Percentiles rank a stretch among this genome's conserved stretches.
Evolutionary conservation across 176 grass and related monocot species (phyloP).

Genomic region (Oryza rufipogon): DNA sequence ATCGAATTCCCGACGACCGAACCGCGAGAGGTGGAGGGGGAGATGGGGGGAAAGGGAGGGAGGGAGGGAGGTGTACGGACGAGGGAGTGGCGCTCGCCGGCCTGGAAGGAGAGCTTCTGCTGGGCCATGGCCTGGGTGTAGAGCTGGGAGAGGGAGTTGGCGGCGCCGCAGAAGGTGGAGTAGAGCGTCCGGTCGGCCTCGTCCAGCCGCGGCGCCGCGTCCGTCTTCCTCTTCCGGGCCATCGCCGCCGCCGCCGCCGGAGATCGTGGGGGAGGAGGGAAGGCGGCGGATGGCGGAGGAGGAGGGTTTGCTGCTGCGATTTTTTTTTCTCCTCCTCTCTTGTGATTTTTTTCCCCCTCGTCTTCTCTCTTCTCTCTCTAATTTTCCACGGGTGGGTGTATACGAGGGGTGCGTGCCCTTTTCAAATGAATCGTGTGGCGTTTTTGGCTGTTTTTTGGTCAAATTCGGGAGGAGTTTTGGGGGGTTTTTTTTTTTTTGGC

Average conservation of each 20-base stretch:
- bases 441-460: not conserved
- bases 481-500: not conserved
- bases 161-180: constrained; percentile 71
- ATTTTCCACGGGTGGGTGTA: not conserved
- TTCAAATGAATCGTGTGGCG: not conserved
- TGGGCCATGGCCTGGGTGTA: constrained; percentile 78
- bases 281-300: not conserved
- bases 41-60: not conserved
- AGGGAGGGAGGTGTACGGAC: constrained; percentile 35
- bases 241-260: constrained; percentile 46
- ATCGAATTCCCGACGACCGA: constrained; percentile 30
- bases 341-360: not conserved
- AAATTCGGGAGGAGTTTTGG: not conserved
- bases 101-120: constrained; percentile 82
- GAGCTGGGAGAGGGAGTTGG: constrained; percentile 84
- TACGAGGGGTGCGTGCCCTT: not conserved
- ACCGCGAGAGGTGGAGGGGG: not conserved
- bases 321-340: not conserved
- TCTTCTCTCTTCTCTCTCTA: not conserved
- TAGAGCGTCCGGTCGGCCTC: constrained; percentile 85
- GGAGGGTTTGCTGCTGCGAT: constrained; percentile 26
- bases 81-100: constrained; percentile 71
- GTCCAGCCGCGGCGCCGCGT: constrained; percentile 63
- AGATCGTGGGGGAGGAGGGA: not conserved
- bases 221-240: constrained; percentile 78